phyloP scores from a whole-genome alignment of 2,329 filamentous ascomycete genomes.

The Aspergillus hortae region DNA sequence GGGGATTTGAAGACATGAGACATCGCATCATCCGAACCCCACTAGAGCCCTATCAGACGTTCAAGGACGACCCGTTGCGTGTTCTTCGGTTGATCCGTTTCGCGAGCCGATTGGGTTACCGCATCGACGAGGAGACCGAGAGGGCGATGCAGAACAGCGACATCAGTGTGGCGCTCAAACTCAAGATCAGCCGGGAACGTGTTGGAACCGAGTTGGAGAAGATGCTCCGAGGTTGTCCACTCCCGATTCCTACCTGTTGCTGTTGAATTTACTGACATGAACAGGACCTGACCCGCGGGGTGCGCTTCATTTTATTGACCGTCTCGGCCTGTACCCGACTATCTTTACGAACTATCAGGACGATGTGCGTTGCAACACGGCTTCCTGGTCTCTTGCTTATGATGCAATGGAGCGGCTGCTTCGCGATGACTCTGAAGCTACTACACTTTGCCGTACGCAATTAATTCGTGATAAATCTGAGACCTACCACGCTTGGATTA shows the following conservation, averaged over 20 bases:
- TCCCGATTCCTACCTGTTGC: neutral
- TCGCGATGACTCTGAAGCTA: constrained; percentile 33
- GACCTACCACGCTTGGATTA: constrained; percentile 70
- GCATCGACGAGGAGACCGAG: constrained; percentile 67
- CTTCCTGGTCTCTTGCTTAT: constrained; percentile 63
- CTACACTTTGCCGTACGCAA: constrained; percentile 35
- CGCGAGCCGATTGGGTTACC: constrained; percentile 76
- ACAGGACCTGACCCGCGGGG: constrained; percentile 37
- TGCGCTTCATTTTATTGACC: constrained; percentile 38
- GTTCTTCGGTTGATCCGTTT: constrained; percentile 86
- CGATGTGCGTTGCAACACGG: constrained; percentile 54
- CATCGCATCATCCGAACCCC: constrained; percentile 76
- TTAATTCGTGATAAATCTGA: constrained; percentile 64
- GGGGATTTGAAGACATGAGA: constrained; percentile 71
- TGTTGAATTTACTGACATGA: constrained; percentile 1
- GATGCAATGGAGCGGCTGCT: constrained; percentile 56
- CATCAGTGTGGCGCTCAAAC: constrained; percentile 73
- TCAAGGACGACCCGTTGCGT: constrained; percentile 87
- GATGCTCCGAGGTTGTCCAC: constrained; percentile 67
- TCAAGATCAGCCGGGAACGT: constrained; percentile 90
- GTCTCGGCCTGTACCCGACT: constrained; percentile 35
- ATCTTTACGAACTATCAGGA: constrained; percentile 44
- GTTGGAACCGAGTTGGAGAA: constrained; percentile 86
- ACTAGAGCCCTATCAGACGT: constrained; percentile 82
- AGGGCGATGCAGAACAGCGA: constrained; percentile 70